phyloP scores from a whole-genome alignment of 1,284 basidiomycete species.

The Tausonia pullulans region DNA sequence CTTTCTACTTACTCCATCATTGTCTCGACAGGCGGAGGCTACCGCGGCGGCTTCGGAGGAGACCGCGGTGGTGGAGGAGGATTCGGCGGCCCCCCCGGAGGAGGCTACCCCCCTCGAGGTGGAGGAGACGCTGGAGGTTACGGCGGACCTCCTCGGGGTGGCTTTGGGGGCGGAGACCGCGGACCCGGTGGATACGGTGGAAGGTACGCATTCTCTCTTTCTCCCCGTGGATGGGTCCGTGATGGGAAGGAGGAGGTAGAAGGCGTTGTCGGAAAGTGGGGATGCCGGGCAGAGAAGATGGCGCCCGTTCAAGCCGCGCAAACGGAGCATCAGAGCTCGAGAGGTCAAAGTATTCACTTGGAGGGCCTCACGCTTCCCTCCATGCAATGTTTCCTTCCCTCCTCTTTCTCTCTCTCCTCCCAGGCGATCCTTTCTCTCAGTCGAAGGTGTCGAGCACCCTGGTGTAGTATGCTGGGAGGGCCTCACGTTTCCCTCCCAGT shows the following conservation, averaged over 20 bases:
- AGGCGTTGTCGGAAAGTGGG: no score
- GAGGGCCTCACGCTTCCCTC: constrained; percentile 15
- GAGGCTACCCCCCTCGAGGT: constrained; percentile 16
- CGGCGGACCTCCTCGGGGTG: constrained; percentile 24
- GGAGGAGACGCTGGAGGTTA: constrained; percentile 19
- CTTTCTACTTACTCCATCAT: neutral
- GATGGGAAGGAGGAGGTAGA: neutral
- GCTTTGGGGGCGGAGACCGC: constrained; percentile 23
- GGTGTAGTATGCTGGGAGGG: neutral
- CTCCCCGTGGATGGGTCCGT: neutral
- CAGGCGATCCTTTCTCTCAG: neutral
- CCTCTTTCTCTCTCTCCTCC: neutral
- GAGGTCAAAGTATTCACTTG: constrained; percentile 1
- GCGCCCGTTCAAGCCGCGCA: no score
- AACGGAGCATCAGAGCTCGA: neutral
- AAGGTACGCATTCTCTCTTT: neutral
- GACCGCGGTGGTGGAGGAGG: constrained; percentile 9
- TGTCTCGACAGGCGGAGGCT: neutral
- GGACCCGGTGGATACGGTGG: constrained; percentile 18
- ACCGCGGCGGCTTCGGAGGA: constrained; percentile 6
- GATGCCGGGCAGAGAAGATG: no score
- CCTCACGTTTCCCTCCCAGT: no score
- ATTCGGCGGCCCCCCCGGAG: constrained; percentile 2
- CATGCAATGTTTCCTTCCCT: neutral
- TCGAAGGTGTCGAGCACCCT: neutral